Conservation (phyloP, 1,284 basidiomycete genomes). For the Lignosus rhinocerotis region DNA sequence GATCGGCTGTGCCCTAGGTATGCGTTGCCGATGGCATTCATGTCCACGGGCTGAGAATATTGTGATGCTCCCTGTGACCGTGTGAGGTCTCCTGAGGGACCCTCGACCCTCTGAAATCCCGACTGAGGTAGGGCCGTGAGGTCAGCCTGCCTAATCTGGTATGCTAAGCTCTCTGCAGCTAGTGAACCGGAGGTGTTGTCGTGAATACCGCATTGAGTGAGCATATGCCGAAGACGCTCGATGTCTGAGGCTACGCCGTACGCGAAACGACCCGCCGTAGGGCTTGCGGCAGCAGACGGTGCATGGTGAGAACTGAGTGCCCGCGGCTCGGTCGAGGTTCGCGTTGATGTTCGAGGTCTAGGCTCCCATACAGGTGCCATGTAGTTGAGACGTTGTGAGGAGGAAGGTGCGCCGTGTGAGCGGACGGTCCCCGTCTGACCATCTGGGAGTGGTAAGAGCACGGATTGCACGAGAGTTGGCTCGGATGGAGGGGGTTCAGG, state of each 20-base stretch:
- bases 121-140: not conserved
- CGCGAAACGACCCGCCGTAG: not conserved
- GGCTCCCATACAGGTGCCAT: not conserved
- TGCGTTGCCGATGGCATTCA: not conserved
- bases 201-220: slow-evolving; percentile 10
- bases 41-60: not conserved
- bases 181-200: not conserved
- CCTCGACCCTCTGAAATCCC: too few species aligned
- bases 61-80: too few species aligned
- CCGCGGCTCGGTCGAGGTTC: not conserved
- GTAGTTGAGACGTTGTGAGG: not conserved
- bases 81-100: too few species aligned
- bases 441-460: not conserved
- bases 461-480: not conserved
- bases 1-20: not conserved
- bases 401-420: not conserved
- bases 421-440: not conserved
- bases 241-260: slow-evolving; percentile 4
- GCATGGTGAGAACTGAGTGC: too few species aligned
- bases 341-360: not conserved
- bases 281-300: not conserved
- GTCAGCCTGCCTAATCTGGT: too few species aligned
- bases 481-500: not conserved
- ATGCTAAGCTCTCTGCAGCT: not conserved
- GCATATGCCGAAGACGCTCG: slow-evolving; percentile 10